Evolutionary conservation across 768 basidiomycete species (phyloP).

Genomic region (Collybiopsis confluens): DNA sequence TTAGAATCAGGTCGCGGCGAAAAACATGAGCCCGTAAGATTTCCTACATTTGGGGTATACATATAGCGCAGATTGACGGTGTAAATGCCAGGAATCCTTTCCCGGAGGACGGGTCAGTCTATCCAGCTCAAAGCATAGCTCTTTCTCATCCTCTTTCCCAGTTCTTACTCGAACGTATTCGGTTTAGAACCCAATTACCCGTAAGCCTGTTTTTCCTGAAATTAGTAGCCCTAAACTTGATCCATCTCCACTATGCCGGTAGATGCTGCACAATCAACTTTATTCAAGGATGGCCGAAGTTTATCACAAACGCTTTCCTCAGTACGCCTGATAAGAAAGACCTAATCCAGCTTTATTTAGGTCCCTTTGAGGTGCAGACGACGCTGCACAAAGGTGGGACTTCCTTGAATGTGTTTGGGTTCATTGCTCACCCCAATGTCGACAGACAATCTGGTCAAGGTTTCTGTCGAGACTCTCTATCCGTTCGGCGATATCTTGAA

Average conservation of each 20-base stretch:
- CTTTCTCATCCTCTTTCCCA: conserved; percentile 12
- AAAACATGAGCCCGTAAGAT: conserved; percentile 47
- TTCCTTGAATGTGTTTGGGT: no score
- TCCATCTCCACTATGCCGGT: not conserved
- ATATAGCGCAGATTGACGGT: conserved; percentile 4
- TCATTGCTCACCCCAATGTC: no score
- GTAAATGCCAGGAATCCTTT: conserved; percentile 41
- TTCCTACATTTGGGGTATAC: not conserved
- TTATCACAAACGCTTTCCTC: conserved; percentile 48
- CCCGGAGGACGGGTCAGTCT: conserved; percentile 43
- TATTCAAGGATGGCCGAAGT: conserved; percentile 54
- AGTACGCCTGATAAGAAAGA: conserved; percentile 37
- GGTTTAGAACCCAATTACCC: conserved; percentile 49
- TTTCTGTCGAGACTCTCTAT: conserved; percentile 42
- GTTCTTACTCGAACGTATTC: conserved; percentile 46
- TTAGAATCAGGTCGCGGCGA: conserved; percentile 52
- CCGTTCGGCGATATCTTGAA: conserved; percentile 47
- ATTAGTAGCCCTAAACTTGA: no score
- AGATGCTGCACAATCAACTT: conserved; percentile 52
- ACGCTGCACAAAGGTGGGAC: conserved; percentile 32
- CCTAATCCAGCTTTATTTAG: conserved; percentile 44
- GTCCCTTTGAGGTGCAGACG: conserved; percentile 39
- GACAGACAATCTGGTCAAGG: conserved; percentile 37
- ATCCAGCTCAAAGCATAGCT: not conserved
- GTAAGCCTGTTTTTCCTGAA: conserved; percentile 18